Conservation (phyloP, 257 asterid species). For the Gardenia jasminoides region DNA sequence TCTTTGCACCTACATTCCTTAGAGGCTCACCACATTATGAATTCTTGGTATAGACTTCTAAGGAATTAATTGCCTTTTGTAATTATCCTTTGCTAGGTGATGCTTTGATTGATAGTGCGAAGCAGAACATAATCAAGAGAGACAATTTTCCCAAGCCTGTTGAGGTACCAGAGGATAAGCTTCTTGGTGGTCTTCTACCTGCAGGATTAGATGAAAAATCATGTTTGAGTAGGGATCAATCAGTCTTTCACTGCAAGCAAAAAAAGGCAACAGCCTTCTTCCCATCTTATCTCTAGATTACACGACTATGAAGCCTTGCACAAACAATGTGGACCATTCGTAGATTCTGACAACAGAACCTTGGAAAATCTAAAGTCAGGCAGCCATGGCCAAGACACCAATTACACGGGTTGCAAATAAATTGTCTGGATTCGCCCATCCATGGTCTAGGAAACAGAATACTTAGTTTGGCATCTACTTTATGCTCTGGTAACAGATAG, state of each 20-base stretch:
- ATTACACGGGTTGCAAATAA: conserved; percentile 54
- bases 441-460: conserved; percentile 79
- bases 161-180: conserved; percentile 43
- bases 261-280: conserved; percentile 45
- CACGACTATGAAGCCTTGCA: conserved; percentile 70
- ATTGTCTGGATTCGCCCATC: conserved; percentile 59
- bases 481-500: conserved; percentile 79
- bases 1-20: too few species aligned
- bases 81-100: conserved; percentile 27
- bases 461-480: conserved; percentile 65
- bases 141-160: conserved; percentile 24
- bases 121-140: background rate
- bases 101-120: conserved; percentile 9
- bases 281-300: conserved; percentile 61
- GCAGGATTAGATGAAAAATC: conserved; percentile 56
- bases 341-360: conserved; percentile 50
- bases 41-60: too few species aligned
- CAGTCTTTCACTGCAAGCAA: conserved; percentile 42
- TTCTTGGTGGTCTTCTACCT: conserved; percentile 62
- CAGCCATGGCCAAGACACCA: conserved; percentile 26
- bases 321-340: conserved; percentile 67
- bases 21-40: too few species aligned
- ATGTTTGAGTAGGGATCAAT: conserved; percentile 69
- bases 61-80: too few species aligned
- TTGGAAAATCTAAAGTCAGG: conserved; percentile 47